Conservation (phyloP, 192 early-diverging fungal species). For the Umbelopsis vinacea region DNA sequence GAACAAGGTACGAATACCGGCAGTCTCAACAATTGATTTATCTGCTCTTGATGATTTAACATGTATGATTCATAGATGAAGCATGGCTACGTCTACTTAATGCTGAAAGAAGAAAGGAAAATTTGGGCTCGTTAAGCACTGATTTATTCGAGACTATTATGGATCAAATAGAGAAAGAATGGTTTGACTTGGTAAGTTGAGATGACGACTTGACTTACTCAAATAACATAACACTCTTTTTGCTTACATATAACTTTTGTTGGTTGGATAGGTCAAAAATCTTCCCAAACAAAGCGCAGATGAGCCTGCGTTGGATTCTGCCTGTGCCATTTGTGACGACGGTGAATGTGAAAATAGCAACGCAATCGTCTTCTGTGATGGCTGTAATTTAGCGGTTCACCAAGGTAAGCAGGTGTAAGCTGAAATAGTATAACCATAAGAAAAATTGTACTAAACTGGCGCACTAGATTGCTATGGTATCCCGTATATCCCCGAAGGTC, state of each 20-base stretch:
- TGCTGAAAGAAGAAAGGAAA: slow-evolving; percentile 58
- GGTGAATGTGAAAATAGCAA: slow-evolving; percentile 99
- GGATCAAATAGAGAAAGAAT: slow-evolving; percentile 94
- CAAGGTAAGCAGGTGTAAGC: slow-evolving; percentile 63
- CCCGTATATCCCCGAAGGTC: slow-evolving; percentile 98
- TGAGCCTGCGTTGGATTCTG: slow-evolving; percentile 69
- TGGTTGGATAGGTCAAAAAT: slow-evolving; percentile 66
- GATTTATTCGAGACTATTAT: slow-evolving; percentile 85
- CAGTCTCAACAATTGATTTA: neutral
- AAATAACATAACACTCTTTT: neutral
- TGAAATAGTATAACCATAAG: neutral
- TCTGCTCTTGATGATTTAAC: neutral
- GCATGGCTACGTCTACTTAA: slow-evolving; percentile 78
- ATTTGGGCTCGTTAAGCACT: slow-evolving; percentile 52
- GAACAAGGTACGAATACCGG: slow-evolving; percentile 76
- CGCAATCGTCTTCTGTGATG: slow-evolving; percentile 99
- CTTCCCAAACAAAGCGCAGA: slow-evolving; percentile 68
- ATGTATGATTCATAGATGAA: slow-evolving; percentile 59
- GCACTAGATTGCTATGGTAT: slow-evolving; percentile 94
- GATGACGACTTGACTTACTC: too few species aligned
- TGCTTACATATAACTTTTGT: neutral
- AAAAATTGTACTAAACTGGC: neutral
- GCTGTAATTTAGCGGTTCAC: slow-evolving; percentile 98
- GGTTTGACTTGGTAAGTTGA: slow-evolving; percentile 85
- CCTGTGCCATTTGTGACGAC: slow-evolving; percentile 95